A percentile compares a stretch with the other conserved stretches of the same genome.
These are phyloP conservation scores for Ganoderma sp. DNA, from an alignment of 1,284 basidiomycete species.

Conservation along the genomic window DNA sequence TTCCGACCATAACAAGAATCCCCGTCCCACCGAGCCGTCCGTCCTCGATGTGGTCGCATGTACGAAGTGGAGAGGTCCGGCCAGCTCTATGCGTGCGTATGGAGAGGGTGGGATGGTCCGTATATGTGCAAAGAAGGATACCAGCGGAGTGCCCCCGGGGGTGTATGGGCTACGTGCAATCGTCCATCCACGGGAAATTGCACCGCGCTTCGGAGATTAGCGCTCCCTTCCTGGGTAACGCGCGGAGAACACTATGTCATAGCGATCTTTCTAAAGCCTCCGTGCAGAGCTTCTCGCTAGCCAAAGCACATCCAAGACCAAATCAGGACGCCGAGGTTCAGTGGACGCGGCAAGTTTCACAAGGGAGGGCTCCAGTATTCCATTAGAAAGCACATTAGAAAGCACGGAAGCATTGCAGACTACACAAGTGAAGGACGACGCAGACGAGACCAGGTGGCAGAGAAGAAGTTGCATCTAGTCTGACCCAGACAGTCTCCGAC, in stretches of 20 bases:
- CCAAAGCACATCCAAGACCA: slow-evolving; percentile 21
- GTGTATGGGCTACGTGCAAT: slow-evolving; percentile 17
- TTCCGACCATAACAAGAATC: slow-evolving; percentile 15
- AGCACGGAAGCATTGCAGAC: slow-evolving; percentile 29
- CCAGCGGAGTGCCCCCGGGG: slow-evolving; percentile 23
- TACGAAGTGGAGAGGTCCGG: slow-evolving; percentile 9
- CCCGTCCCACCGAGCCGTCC: slow-evolving; percentile 19
- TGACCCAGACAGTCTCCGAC: slow-evolving; percentile 26
- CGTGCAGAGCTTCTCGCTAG: slow-evolving; percentile 18
- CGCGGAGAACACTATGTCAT: slow-evolving; percentile 24
- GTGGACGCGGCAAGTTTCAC: slow-evolving; percentile 12
- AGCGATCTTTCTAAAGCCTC: slow-evolving; percentile 21
- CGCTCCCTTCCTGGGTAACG: slow-evolving; percentile 17
- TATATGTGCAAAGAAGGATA: slow-evolving; percentile 20
- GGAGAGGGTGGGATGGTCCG: slow-evolving; percentile 16
- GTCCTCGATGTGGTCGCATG: slow-evolving; percentile 28
- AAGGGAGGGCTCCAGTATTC: slow-evolving; percentile 19
- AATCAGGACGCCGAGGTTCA: slow-evolving; percentile 1
- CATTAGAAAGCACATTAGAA: slow-evolving; percentile 26
- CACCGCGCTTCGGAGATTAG: slow-evolving; percentile 30
- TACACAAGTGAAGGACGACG: slow-evolving; percentile 28
- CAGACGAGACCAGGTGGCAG: slow-evolving; percentile 11
- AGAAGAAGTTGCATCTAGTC: not conserved
- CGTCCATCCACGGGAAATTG: slow-evolving; percentile 16
- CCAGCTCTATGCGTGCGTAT: slow-evolving; percentile 17